Conservation (phyloP, 208 protist species). For the Crithidia acanthocephali region DNA sequence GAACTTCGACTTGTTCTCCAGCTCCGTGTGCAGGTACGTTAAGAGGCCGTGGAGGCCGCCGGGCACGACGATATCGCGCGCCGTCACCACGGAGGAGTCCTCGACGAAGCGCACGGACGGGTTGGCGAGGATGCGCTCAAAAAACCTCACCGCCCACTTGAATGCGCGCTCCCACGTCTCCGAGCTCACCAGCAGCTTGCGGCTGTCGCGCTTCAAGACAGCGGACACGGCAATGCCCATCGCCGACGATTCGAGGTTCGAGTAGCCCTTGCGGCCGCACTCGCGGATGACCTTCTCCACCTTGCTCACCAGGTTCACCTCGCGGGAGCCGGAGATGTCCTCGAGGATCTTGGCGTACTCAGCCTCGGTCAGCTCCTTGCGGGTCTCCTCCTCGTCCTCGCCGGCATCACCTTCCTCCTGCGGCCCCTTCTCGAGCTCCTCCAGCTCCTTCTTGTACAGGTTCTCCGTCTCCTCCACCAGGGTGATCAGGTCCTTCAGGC, state of each 20-base stretch:
- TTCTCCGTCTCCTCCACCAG: constrained; percentile 35
- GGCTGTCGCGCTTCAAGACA: constrained; percentile 53
- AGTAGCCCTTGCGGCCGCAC: constrained; percentile 50
- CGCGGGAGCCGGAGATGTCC: constrained; percentile 27
- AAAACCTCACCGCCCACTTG: constrained; percentile 39
- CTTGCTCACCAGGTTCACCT: constrained; percentile 49
- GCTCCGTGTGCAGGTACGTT: constrained; percentile 50
- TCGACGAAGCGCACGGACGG: constrained; percentile 50
- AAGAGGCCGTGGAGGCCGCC: constrained; percentile 61
- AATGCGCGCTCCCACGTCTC: constrained; percentile 58
- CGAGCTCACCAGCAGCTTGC: constrained; percentile 49
- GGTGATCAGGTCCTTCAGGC: constrained; percentile 58
- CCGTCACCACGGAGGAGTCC: constrained; percentile 26
- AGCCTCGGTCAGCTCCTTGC: constrained; percentile 30
- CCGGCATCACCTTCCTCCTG: constrained; percentile 43
- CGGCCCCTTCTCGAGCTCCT: constrained; percentile 43
- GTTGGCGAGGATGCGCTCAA: constrained; percentile 45
- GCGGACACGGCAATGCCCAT: constrained; percentile 51
- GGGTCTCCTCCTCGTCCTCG: constrained; percentile 35
- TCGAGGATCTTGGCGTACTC: constrained; percentile 35
- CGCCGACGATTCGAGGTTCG: constrained; percentile 54
- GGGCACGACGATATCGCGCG: constrained; percentile 46
- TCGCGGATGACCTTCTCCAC: constrained; percentile 46
- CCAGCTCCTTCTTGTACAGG: constrained; percentile 35
- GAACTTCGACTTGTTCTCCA: constrained; percentile 64